Conservation (phyloP, 306 rosid genomes). For the Boehmeria nivea region DNA sequence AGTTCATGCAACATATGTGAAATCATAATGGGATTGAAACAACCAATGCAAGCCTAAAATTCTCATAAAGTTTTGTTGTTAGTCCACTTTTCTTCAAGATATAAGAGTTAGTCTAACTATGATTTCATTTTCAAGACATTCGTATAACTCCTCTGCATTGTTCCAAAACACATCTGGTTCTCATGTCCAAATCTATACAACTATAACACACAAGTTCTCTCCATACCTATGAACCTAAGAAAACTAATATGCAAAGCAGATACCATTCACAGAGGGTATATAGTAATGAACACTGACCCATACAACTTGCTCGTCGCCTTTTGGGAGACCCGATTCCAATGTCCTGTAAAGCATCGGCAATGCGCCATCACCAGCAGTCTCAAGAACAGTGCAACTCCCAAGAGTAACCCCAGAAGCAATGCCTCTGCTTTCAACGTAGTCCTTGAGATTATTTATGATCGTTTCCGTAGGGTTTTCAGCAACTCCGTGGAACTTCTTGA, state of each 20-base stretch:
- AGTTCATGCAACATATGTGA: too few relatives aligned
- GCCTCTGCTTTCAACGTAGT: slow-evolving; percentile 54
- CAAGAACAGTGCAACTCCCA: slow-evolving; percentile 72
- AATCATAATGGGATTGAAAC: too few relatives aligned
- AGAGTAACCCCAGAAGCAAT: slow-evolving; percentile 65
- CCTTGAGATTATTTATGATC: slow-evolving; percentile 54
- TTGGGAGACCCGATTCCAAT: slow-evolving; percentile 47
- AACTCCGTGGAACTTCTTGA: slow-evolving; percentile 79
- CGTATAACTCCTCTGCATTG: neutral
- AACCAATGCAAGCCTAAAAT: too few relatives aligned
- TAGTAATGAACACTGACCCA: slow-evolving; percentile 54
- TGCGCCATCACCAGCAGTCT: slow-evolving; percentile 67
- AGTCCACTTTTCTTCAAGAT: too few relatives aligned
- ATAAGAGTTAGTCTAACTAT: too few relatives aligned
- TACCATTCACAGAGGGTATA: neutral
- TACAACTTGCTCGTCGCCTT: slow-evolving; percentile 46
- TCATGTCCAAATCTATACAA: slow-evolving; percentile 8
- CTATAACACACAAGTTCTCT: too few relatives aligned
- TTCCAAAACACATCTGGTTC: slow-evolving; percentile 7
- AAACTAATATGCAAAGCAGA: neutral
- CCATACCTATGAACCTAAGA: neutral
- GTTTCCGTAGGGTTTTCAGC: slow-evolving; percentile 69
- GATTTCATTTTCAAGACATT: too few relatives aligned
- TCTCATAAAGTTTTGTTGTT: too few relatives aligned
- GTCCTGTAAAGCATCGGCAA: slow-evolving; percentile 41